Base-by-base conservation (phyloP, 2,329 filamentous ascomycete species). In the Aspergillus carbonarius region DNA sequence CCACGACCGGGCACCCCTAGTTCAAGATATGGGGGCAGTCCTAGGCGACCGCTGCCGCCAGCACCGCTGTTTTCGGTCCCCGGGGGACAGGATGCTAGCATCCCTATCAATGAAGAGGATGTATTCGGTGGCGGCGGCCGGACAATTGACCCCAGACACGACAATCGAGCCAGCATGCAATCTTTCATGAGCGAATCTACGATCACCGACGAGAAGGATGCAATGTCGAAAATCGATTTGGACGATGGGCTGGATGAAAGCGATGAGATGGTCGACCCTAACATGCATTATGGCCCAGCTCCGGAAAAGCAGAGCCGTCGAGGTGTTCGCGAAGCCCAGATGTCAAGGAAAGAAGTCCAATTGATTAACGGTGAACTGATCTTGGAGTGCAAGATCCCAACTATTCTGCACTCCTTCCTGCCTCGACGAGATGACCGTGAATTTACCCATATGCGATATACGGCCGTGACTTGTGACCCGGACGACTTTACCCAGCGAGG, bases 391-490 rank as follows among this genome's bases (percentile, higher is more conserved):
- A 99, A 99, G 79, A 99, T 99, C 66, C 95, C 96, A 0, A 99
- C 95, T 0, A 99, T 98, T 66, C 82, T 99, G 40, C 96, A 98
- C 83, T 96, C 92, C 73, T 99, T 99, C 78, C 79, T 99, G 61
- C 96, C 96, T 0, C 86, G 93, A 15, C 87, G 93, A 60, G 92
- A 97, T 72, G 93, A 96, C 74, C 83, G 93, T 62, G 95, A 99
- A 72, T 99, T 99, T 74, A 99, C 95, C 0, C 93, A 98, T 72
- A 98, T 98, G 93, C 88, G 95, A 55, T 99, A 99, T 74, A 97
- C 93, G 0, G 95, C 95, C 9, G 95, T 96, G n/a, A 99, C 95
- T 1, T 98, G 92, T 75, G 93, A 97, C 71, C 96, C 93, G 0
- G 93, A 97, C 74, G 92, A 98, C 72, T 98, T 96, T 69, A 90